These are phyloP conservation scores for Plasmodium billcollinsi DNA, from an alignment of 169 alveolate genomes.

Conservation along the genomic window DNA sequence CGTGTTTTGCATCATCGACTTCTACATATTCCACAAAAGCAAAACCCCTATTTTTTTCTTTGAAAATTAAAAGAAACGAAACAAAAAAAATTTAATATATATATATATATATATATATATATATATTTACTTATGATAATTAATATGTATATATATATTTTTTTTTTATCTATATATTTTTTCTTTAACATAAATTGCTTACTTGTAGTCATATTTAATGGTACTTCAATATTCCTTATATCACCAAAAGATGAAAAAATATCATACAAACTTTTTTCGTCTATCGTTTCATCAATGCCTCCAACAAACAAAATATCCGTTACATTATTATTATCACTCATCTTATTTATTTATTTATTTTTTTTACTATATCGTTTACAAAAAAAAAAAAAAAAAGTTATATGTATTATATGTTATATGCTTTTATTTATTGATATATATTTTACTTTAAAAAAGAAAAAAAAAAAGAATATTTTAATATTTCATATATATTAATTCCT, in stretches of 20 bases:
- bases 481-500: neutral
- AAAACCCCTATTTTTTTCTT: constrained; percentile 84
- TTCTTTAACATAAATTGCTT: neutral
- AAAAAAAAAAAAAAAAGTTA: constrained; percentile 1
- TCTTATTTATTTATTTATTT: constrained; percentile 2
- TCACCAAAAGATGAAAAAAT: constrained; percentile 88
- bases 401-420: neutral
- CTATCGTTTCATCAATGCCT: constrained; percentile 87
- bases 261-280: constrained; percentile 83
- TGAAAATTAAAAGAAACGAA: neutral
- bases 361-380: neutral
- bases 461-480: neutral
- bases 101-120: no score
- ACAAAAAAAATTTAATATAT: neutral
- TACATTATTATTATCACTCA: constrained; percentile 43
- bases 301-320: constrained; percentile 80
- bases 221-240: constrained; percentile 84
- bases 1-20: constrained; percentile 87
- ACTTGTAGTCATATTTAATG: constrained; percentile 86
- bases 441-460: neutral
- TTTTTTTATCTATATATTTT: neutral
- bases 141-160: no score
- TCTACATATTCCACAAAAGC: constrained; percentile 87
- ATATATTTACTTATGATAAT: neutral
- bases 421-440: neutral